Evolutionary conservation across 176 grass and related monocot genomes (phyloP).

Genomic region (Avena insularis): DNA sequence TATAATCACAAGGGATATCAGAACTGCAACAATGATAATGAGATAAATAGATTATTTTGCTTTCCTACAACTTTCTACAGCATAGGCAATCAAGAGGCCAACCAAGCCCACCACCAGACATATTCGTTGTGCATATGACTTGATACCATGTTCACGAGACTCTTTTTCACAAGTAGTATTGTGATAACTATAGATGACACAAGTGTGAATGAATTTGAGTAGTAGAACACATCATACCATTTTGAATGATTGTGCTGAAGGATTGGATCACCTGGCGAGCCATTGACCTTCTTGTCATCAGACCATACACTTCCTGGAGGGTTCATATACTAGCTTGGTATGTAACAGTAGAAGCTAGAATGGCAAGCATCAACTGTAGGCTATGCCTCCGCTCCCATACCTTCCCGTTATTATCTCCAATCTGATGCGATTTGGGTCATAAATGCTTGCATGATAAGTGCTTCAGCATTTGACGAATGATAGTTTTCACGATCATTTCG

Average conservation of each 20-base stretch:
- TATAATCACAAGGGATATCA: conserved; percentile 41
- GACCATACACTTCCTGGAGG: conserved; percentile 48
- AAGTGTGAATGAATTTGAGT: conserved; percentile 46
- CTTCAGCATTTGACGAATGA: no score
- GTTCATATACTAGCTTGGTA: conserved; percentile 34
- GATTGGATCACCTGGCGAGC: conserved; percentile 36
- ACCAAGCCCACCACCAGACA: conserved; percentile 48
- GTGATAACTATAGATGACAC: conserved; percentile 41
- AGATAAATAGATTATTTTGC: conserved; percentile 21
- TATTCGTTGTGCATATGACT: conserved; percentile 28
- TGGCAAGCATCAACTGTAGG: conserved; percentile 43
- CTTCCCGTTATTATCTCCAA: background rate
- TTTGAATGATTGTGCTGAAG: conserved; percentile 34
- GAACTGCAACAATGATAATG: conserved; percentile 21
- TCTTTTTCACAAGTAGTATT: conserved; percentile 45
- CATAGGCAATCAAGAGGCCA: conserved; percentile 38
- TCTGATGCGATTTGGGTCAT: background rate
- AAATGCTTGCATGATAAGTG: no score
- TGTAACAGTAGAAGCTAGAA: background rate
- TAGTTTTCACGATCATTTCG: no score
- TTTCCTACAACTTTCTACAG: conserved; percentile 34
- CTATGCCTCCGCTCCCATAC: conserved; percentile 40
- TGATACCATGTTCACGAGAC: conserved; percentile 50
- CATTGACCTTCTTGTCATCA: background rate
- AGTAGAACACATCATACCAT: conserved; percentile 46